Evolutionary conservation across 2,329 filamentous ascomycete genomes (phyloP).

Genomic region (Trichoderma sp.): DNA sequence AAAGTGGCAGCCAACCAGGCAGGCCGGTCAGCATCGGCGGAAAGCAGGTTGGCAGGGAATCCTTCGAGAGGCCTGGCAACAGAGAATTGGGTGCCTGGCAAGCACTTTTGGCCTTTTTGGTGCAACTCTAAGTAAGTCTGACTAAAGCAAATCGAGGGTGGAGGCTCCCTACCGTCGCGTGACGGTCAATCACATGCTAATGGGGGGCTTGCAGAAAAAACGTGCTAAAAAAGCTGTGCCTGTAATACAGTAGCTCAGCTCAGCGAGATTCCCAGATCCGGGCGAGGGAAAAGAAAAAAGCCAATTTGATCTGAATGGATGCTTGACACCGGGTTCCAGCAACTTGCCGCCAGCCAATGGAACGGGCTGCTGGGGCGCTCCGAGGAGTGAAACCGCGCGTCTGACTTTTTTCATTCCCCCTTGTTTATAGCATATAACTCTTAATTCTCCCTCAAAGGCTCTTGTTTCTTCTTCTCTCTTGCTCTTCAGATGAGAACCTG

Average conservation of each 20-base stretch:
- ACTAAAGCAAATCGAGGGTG: neutral
- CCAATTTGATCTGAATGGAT: neutral
- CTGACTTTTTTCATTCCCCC: neutral
- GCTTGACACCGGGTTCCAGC: conserved; percentile 2
- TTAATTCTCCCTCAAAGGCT: neutral
- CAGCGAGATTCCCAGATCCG: neutral
- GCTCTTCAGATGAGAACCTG: neutral
- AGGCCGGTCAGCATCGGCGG: conserved; percentile 17
- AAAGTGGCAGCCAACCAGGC: conserved; percentile 17
- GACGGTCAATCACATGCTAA: conserved; percentile 20
- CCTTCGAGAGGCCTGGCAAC: neutral
- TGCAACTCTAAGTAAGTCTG: neutral
- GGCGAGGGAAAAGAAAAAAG: neutral
- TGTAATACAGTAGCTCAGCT: neutral
- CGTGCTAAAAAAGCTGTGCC: neutral
- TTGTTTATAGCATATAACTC: neutral
- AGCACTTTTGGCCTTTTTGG: neutral
- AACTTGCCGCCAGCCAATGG: conserved; percentile 11
- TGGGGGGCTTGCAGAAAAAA: neutral
- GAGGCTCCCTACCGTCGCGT: conserved; percentile 11
- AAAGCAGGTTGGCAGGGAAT: neutral
- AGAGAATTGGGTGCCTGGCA: neutral
- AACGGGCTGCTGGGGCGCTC: neutral
- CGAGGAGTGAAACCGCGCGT: neutral
- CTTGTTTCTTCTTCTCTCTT: neutral